These are phyloP conservation scores for Sphaerostilbella broomeana DNA, from an alignment of 2,329 filamentous ascomycete species.

Conservation along the genomic window DNA sequence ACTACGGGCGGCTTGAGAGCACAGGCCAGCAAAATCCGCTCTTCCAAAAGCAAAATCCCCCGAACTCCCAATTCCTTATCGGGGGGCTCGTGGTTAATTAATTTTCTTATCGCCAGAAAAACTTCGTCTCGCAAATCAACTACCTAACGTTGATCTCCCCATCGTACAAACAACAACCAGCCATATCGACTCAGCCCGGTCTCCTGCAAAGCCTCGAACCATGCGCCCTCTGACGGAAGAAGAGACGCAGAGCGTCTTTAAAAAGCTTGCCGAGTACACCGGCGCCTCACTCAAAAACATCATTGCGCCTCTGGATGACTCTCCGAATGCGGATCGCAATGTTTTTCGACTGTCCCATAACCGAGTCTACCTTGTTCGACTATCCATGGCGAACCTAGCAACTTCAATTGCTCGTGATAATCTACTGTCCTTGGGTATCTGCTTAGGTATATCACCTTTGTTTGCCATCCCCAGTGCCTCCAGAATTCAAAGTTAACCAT, in stretches of 20 bases:
- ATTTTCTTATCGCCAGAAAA: slow-evolving; percentile 3
- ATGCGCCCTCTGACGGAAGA: slow-evolving; percentile 79
- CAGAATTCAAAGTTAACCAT: background rate
- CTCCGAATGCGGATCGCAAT: slow-evolving; percentile 65
- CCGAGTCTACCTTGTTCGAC: slow-evolving; percentile 86
- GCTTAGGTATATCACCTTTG: no score
- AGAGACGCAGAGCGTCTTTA: slow-evolving; percentile 77
- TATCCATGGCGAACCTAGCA: slow-evolving; percentile 85
- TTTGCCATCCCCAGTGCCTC: no score
- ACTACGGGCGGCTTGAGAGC: no score
- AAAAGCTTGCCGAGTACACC: slow-evolving; percentile 91
- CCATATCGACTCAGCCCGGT: background rate
- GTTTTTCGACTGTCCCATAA: slow-evolving; percentile 79
- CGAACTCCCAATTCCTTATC: no score
- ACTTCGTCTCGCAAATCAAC: no score
- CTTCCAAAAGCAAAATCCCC: background rate
- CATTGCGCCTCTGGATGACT: slow-evolving; percentile 65
- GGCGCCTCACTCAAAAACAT: slow-evolving; percentile 80
- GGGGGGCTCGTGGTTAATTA: background rate
- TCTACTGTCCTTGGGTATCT: slow-evolving; percentile 82
- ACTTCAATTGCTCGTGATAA: slow-evolving; percentile 76
- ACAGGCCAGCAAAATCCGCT: no score
- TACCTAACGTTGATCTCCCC: background rate
- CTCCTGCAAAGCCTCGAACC: slow-evolving; percentile 20
- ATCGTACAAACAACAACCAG: background rate